Conservation (phyloP, 179 eudicot species). For the Silene coronaria region DNA sequence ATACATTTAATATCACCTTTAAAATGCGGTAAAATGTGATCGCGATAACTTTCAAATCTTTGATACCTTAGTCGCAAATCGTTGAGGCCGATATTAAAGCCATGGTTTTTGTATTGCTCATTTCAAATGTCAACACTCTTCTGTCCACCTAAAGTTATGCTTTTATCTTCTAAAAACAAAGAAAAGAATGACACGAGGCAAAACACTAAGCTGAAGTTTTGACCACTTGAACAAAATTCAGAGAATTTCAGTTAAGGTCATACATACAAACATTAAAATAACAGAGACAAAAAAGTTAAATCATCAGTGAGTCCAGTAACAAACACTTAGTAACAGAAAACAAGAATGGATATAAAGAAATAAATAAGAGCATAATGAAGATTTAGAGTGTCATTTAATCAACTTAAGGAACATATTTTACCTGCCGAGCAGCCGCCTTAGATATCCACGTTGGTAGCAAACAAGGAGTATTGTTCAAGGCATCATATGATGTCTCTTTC, state of each 20-base stretch:
- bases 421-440: conserved; percentile 96
- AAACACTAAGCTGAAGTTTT: too few relatives aligned
- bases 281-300: background rate
- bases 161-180: too few relatives aligned
- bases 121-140: too few relatives aligned
- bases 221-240: too few relatives aligned
- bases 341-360: background rate
- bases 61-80: too few relatives aligned
- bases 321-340: background rate
- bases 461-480: conserved; percentile 89
- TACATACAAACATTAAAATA: background rate
- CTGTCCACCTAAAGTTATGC: too few relatives aligned
- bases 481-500: conserved; percentile 96
- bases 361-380: background rate
- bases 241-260: background rate
- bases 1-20: too few relatives aligned
- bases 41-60: too few relatives aligned
- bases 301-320: background rate
- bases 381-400: background rate
- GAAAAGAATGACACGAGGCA: too few relatives aligned
- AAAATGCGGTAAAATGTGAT: too few relatives aligned
- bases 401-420: conserved; percentile 24
- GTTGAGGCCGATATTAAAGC: too few relatives aligned
- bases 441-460: conserved; percentile 95
- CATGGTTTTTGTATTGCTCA: too few relatives aligned